phyloP scores from a whole-genome alignment of 1,139 yeast genomes.

The Yamadazyma conglobata region DNA sequence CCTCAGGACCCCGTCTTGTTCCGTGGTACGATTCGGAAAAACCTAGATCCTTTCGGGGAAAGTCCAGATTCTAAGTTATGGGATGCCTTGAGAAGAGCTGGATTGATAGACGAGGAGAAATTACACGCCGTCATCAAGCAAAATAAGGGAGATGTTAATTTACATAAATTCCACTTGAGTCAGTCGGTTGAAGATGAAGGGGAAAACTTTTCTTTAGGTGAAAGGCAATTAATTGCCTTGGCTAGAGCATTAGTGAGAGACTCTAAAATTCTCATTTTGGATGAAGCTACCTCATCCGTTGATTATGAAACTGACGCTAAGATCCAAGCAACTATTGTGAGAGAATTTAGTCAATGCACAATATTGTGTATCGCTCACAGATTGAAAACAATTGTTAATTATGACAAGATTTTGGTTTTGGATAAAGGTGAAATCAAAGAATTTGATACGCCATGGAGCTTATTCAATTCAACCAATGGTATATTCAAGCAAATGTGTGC shows the following conservation, averaged over 20 bases:
- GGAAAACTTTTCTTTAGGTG: conserved; percentile 38
- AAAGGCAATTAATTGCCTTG: conserved; percentile 39
- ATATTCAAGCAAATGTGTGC: conserved; percentile 39
- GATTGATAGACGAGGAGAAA: conserved; percentile 20
- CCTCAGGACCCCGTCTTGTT: conserved; percentile 94
- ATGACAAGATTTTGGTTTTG: conserved; percentile 36
- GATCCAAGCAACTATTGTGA: conserved; percentile 33
- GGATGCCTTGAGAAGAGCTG: conserved; percentile 35
- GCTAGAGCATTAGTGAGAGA: conserved; percentile 41
- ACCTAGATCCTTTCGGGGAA: conserved; percentile 63
- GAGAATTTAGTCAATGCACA: conserved; percentile 35
- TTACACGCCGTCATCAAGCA: conserved; percentile 41
- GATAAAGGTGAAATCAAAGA: conserved; percentile 58
- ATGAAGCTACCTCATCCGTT: conserved; percentile 43
- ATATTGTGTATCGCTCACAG: conserved; percentile 43
- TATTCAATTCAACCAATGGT: conserved; percentile 34
- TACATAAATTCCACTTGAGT: conserved; percentile 31
- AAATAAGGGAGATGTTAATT: conserved; percentile 50
- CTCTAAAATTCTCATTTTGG: conserved; percentile 35
- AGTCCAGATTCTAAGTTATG: conserved; percentile 30
- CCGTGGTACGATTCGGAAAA: conserved; percentile 74
- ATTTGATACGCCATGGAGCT: conserved; percentile 44
- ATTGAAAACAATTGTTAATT: conserved; percentile 35
- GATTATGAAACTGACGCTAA: conserved; percentile 44
- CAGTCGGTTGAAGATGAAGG: conserved; percentile 41